A percentile compares a stretch with the other conserved stretches of the same genome.
phyloP scores from a whole-genome alignment of 2,329 filamentous ascomycete species.

The Penicillium sp. region DNA sequence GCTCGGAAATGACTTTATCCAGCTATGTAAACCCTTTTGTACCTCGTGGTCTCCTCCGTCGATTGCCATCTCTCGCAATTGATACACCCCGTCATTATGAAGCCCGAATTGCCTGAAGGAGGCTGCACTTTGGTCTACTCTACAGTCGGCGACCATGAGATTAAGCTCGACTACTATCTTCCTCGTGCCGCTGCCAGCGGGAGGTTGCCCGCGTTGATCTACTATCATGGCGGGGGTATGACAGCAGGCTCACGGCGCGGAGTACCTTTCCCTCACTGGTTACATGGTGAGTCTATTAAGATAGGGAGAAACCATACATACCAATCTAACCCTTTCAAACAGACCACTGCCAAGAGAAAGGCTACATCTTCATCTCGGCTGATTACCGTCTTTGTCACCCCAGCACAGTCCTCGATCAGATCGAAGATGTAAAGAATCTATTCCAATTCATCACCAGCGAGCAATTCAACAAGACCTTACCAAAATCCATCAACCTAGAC shows the following conservation, averaged over 20 bases:
- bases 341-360: slow-evolving; percentile 25
- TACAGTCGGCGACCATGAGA: slow-evolving; percentile 18
- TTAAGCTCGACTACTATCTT: slow-evolving; percentile 27
- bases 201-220: slow-evolving; percentile 23
- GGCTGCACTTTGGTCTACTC: slow-evolving; percentile 23
- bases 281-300: slow-evolving; percentile 24
- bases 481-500: slow-evolving; percentile 13
- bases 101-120: background rate
- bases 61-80: no score
- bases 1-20: background rate
- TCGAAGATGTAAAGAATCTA: slow-evolving; percentile 22
- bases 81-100: no score
- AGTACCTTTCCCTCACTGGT: slow-evolving; percentile 15
- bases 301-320: no score
- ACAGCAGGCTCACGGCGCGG: slow-evolving; percentile 24
- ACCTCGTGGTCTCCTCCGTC: background rate
- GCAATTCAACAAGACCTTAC: slow-evolving; percentile 12
- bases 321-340: background rate
- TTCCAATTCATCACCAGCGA: slow-evolving; percentile 17
- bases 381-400: slow-evolving; percentile 30
- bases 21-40: background rate
- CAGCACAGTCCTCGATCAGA: slow-evolving; percentile 23
- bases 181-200: slow-evolving; percentile 14
- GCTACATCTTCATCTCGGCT: slow-evolving; percentile 27
- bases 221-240: slow-evolving; percentile 31